These are phyloP conservation scores for Centaurea solstitialis DNA, from an alignment of 129 eudicot genomes.

Conservation along the genomic window DNA sequence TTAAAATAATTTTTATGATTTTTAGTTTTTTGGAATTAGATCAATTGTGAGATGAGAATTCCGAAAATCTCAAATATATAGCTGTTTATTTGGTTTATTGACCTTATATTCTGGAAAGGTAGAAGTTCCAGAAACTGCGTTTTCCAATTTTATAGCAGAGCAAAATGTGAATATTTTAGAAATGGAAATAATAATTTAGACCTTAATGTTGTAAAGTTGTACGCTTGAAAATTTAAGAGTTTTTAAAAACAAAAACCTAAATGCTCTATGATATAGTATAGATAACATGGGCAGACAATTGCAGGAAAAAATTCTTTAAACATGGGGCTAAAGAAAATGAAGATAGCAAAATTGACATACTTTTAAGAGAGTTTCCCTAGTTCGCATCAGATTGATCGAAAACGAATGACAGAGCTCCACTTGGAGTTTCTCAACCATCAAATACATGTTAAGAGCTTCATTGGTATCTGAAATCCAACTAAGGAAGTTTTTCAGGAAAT, in stretches of 20 bases:
- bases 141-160: neutral
- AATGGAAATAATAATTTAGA: neutral
- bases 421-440: conserved; percentile 76
- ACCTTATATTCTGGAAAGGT: neutral
- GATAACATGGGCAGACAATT: neutral
- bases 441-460: conserved; percentile 56
- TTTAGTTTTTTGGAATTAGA: neutral
- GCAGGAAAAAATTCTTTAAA: neutral
- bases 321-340: neutral
- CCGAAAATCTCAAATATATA: neutral
- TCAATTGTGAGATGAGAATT: neutral
- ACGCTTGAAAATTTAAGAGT: neutral
- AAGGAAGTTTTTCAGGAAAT: conserved; percentile 31
- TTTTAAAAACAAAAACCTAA: neutral
- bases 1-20: too few species aligned
- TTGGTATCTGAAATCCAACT: conserved; percentile 55
- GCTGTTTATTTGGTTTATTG: neutral
- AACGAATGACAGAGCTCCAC: conserved; percentile 58
- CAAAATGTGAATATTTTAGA: neutral
- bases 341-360: conserved; percentile 31
- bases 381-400: conserved; percentile 73
- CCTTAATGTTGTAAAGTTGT: neutral
- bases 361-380: conserved; percentile 74
- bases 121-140: neutral
- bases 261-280: neutral